Evolutionary conservation across 371 early-diverging fungal species (phyloP), one percentile per base, ranked within the genome.

Genomic region (Hamiltosporidium magnivora): DNA sequence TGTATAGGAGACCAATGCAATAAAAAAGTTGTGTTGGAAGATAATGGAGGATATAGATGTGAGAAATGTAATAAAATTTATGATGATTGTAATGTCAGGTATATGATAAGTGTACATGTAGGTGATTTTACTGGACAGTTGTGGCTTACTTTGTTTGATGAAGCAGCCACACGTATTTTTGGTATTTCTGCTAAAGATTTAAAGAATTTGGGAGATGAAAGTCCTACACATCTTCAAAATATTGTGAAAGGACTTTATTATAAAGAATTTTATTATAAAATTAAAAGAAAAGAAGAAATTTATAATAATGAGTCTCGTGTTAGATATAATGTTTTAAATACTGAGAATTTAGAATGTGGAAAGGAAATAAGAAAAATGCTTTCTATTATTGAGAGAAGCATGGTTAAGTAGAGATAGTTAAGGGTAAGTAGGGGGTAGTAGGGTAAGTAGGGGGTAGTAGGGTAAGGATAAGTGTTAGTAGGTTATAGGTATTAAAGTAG

Each of bases 131-230:
- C 77, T 40, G 75, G 70, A 25, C 73, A 73, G 36, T 40, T 75
- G 8, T 75, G 79, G 77, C 53, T 73, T 3, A 77, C 68, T 37
- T 8, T 72, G n/a, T 81, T 81, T 68, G 66, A 74, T 64, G 75
- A 76, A 8, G 40, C 37, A n/a, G 81, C 67, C 41, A 14, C 54
- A n/a, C 54, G 14, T 37, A 61, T 81, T 4, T 74, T 81, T 58
- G 68, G 65, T 25, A 54, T 70, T 25, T 37, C 69, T 36, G 75
- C 77, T 2, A 49, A 54, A 56, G 66, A 67, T 9, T 67, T 74
- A 43, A 72, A 64, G 63, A 67, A 59, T 40, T 63, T 68, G 70
- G 66, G 66, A 44, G 72, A 74, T 6, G 56, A 66, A 14, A 44
- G 69, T 39, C 38, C 66, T 12, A 49, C 62, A 12, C 58, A 74